phyloP scores from a whole-genome alignment of 352 stramenopile genomes.

The Pythium insidiosum region DNA sequence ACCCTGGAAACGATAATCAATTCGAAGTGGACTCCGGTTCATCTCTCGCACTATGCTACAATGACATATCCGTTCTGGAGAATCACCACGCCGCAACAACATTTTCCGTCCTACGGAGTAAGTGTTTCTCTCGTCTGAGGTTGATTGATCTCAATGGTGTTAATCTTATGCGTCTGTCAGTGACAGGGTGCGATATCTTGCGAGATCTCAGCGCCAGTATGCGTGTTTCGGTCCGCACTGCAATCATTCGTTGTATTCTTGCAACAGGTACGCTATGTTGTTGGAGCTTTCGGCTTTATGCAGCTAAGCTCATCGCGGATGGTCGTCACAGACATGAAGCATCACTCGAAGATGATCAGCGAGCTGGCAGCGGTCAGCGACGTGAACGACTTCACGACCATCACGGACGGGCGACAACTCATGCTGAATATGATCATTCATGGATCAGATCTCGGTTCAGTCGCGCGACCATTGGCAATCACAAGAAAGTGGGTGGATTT shows the following conservation, averaged over 20 bases:
- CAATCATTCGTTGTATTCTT: slow-evolving; percentile 73
- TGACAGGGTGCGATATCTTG: slow-evolving; percentile 45
- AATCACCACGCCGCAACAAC: slow-evolving; percentile 82
- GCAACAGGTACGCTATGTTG: slow-evolving; percentile 21
- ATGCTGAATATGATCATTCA: slow-evolving; percentile 85
- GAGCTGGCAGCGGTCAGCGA: slow-evolving; percentile 34
- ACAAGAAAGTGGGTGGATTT: slow-evolving; percentile 60
- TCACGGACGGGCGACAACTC: slow-evolving; percentile 55
- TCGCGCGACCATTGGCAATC: slow-evolving; percentile 36
- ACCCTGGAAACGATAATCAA: slow-evolving; percentile 86
- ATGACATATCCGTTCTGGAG: slow-evolving; percentile 85
- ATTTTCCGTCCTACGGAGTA: slow-evolving; percentile 50
- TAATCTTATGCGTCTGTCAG: neutral
- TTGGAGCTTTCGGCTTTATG: neutral
- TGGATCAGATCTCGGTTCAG: slow-evolving; percentile 55
- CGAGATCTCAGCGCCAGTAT: slow-evolving; percentile 39
- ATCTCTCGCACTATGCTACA: slow-evolving; percentile 79
- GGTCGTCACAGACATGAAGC: slow-evolving; percentile 85
- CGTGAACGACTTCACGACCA: slow-evolving; percentile 42
- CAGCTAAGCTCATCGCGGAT: no score
- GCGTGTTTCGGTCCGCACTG: slow-evolving; percentile 30
- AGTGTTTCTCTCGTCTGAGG: slow-evolving; percentile 18
- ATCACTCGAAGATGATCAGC: slow-evolving; percentile 61
- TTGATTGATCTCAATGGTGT: slow-evolving; percentile 7
- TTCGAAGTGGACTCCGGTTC: slow-evolving; percentile 83